A percentile compares a stretch with the other conserved stretches of the same genome.
phyloP scores from a whole-genome alignment of 2,329 filamentous ascomycete species.

The Penicillium olsonii region DNA sequence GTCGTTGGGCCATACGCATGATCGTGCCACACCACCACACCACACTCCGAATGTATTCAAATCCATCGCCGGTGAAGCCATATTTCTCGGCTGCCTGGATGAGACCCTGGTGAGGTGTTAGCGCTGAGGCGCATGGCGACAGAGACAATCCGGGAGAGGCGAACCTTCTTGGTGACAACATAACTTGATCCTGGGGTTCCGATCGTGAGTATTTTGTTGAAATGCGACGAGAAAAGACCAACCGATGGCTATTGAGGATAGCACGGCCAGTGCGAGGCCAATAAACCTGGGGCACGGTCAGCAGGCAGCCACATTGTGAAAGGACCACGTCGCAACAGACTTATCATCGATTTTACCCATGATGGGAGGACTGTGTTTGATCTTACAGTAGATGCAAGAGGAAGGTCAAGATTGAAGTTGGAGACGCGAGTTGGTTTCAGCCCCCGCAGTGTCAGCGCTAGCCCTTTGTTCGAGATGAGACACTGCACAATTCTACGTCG shows the following conservation, averaged over 20 bases:
- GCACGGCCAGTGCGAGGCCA: neutral
- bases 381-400: no score
- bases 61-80: slow-evolving; percentile 96
- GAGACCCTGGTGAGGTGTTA: slow-evolving; percentile 64
- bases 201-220: no score
- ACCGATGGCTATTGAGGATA: neutral
- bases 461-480: no score
- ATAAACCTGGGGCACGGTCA: neutral
- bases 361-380: no score
- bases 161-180: no score
- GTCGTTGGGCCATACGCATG: slow-evolving; percentile 60
- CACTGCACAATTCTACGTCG: no score
- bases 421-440: no score
- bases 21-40: slow-evolving; percentile 94
- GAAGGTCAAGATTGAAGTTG: no score
- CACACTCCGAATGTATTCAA: slow-evolving; percentile 79
- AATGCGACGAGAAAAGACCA: neutral
- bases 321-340: neutral
- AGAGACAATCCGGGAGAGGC: no score
- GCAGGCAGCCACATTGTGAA: neutral
- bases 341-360: no score
- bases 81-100: slow-evolving; percentile 87
- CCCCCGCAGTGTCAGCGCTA: no score
- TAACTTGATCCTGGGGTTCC: no score
- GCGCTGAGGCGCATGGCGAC: neutral